Conservation (phyloP, 768 basidiomycete species). For the Kwoniella dendrophila region DNA sequence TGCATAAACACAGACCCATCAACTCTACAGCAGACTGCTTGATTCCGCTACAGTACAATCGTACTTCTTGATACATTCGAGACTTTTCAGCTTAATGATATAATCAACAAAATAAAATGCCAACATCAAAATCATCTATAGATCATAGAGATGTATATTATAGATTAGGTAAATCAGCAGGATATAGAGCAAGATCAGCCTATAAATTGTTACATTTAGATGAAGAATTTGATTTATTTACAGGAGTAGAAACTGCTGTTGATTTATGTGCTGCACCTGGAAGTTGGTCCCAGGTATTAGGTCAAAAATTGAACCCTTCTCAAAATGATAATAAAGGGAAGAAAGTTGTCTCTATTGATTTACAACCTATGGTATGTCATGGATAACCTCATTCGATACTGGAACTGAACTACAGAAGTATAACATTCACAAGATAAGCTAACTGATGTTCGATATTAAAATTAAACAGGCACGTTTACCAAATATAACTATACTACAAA, state of each 20-base stretch:
- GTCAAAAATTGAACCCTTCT: conserved; percentile 48
- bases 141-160: conserved; percentile 56
- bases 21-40: too few relatives aligned
- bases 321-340: conserved; percentile 19
- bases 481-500: conserved; percentile 57
- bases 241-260: conserved; percentile 49
- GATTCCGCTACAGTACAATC: too few relatives aligned
- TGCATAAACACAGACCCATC: too few relatives aligned
- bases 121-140: conserved; percentile 49
- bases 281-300: conserved; percentile 58
- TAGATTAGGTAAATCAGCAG: conserved; percentile 48
- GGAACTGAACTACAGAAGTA: background rate
- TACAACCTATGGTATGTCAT: conserved; percentile 46
- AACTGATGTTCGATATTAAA: background rate
- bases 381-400: background rate
- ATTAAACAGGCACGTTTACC: conserved; percentile 56
- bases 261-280: conserved; percentile 57
- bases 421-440: background rate
- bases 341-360: conserved; percentile 50
- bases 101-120: conserved; percentile 37
- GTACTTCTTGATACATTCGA: too few relatives aligned
- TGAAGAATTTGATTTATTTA: conserved; percentile 55
- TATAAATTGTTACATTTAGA: conserved; percentile 55
- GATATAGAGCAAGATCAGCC: conserved; percentile 54
- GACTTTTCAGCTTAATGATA: background rate